Base-by-base conservation (phyloP, 108 stramenopile genomes). In the Pseudonitzschia multiseries region DNA sequence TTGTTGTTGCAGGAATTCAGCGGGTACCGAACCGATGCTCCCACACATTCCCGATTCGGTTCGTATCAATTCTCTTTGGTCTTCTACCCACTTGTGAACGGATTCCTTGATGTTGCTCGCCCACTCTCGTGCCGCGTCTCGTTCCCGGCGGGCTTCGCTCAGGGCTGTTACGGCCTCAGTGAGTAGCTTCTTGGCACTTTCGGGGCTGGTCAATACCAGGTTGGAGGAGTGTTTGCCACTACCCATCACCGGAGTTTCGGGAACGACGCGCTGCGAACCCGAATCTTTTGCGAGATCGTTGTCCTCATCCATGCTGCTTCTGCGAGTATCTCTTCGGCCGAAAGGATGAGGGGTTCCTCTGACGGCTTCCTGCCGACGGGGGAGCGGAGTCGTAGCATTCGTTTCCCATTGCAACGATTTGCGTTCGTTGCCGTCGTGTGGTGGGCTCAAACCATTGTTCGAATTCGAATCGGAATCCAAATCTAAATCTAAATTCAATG, bases 111-210 rank as follows among this genome's bases (percentile, higher is more conserved):
- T 75, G 21, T 71, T 71, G 14, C 22, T 54, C 9, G 80, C 81
- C 84, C 84, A 85, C 36, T 77, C 36, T 2, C 80, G 56, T 46
- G 79, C 80, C 29, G 74, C 42, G 15, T 82, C 81, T 62, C 84
- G 53, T 74, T 85, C 77, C 14, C 72, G 29, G 17, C 67, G 74
- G n/a, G 83, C 80, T 24, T 79, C 79, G 51, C 74, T 57, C 26
- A 79, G 63, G 5, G 79, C 66, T n/a, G 42, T 20, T 4, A 74
- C 29, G 41, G 79, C 79, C 40, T 61, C 73, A 42, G 57, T 61
- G 4, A 79, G 51, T 27, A 76, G 50, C 44, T 79, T 65, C 42
- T 74, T 79, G 22, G 73, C 79, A 70, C 68, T 72, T 57, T 72
- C 53, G 13, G 79, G 79, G 12, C 56, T 57, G 13, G 69, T 57